Evolutionary conservation across 352 stramenopile species (phyloP), one percentile per base, ranked within the genome.

Genomic region (Elongisporangium prolatum): DNA sequence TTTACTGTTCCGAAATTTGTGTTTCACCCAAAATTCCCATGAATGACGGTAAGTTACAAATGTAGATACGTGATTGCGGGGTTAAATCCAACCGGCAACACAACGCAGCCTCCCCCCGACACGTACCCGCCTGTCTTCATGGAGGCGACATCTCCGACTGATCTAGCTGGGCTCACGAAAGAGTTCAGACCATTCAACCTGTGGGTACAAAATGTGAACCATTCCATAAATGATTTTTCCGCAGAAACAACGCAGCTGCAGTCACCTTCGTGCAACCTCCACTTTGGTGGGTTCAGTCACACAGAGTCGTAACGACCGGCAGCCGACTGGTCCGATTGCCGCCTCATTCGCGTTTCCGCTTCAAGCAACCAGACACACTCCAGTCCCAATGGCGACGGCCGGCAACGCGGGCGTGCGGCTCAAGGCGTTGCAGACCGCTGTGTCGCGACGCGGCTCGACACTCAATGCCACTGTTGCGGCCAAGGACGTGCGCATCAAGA

Each of bases 381-480:
- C 28, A 4, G 4, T 34, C 17, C 34, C 1, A 2, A 44, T 44
- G 34, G 34, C 34, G 34, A 44, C 34, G 34, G 10, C 34, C 10
- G 34, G 34, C 34, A 71, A 66, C 38, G 56, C 71, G 1, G 67
- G 65, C 14, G 66, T 63, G 47, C 70, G 78, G 44, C 68, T 89
- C 20, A 77, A 82, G 54, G 74, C 67, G 53, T 67, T 89, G 60
- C 87, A 89, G 65, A 86, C 69, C 56, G 77, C 76, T 7, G 59
- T 89, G 55, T 89, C 79, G 48, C 69, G 77, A 21, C 79, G 79
- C 49, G 76, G 79, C 21, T 89, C 79, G 57, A 79, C 77, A 44
- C 74, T 88, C 9, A 91, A 91, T 48, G 80, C 77, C 48, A 69
- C 73, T 14, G 56, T 86, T 3, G 76, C 86, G 52, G 77, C 79